Percentiles rank a stretch among this genome's conserved stretches.
Conservation (phyloP, 441 rosid species). For the Euphorbia corollata region DNA sequence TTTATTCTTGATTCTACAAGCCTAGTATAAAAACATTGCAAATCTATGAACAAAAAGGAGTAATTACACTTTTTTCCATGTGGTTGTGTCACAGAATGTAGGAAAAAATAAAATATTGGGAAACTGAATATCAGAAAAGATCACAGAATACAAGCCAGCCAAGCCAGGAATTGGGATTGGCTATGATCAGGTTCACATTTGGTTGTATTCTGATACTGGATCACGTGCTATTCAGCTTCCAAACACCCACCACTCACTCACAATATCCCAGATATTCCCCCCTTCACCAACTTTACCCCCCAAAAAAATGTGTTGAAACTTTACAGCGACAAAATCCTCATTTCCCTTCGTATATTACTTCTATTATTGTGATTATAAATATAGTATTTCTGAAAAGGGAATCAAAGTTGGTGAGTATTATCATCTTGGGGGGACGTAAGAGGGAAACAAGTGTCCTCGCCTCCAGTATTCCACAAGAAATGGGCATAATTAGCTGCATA, state of each 20-base stretch:
- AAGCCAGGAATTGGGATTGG: background rate
- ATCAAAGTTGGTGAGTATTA: constrained; percentile 15
- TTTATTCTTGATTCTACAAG: background rate
- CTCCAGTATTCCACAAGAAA: constrained; percentile 89
- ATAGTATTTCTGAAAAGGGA: background rate
- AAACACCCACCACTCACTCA: background rate
- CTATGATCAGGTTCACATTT: too few relatives aligned
- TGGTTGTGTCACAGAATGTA: background rate
- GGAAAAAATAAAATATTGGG: background rate
- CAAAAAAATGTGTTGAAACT: background rate
- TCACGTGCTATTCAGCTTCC: background rate
- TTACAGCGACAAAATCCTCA: constrained; percentile 1
- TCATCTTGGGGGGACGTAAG: constrained; percentile 35
- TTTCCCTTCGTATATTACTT: background rate
- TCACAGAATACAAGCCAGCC: background rate
- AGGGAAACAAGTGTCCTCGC: constrained; percentile 87
- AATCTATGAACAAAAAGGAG: constrained; percentile 16
- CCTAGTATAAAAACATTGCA: constrained; percentile 1
- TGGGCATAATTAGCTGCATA: constrained; percentile 70
- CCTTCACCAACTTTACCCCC: background rate
- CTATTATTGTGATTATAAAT: background rate
- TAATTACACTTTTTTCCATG: constrained; percentile 22
- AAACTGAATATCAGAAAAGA: background rate
- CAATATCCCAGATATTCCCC: background rate
- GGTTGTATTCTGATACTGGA: background rate